Base-by-base conservation (phyloP, 768 basidiomycete species). In the Pisolithus tinctorius region DNA sequence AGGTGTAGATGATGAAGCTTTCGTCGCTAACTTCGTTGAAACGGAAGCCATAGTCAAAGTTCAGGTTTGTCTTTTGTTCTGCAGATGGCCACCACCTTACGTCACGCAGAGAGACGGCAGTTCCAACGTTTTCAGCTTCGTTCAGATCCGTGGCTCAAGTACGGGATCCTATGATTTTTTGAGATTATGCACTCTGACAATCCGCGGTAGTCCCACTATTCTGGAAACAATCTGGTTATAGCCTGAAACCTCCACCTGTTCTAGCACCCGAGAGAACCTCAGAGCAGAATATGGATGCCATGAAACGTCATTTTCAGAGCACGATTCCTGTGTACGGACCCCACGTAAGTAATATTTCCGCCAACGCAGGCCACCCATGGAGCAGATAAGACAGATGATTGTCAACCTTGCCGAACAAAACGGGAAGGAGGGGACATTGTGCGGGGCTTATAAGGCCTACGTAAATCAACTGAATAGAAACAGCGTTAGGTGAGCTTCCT, bases 21-120 rank as follows among this genome's bases (percentile, higher is more conserved):
- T 90, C 63, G 94, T 93, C 4, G 94, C 93, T 1, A 98, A 98
- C 68, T 93, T 97, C 62, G 93, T 97, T 2, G 92, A 97, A 68
- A 93, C 92, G 0, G 94, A 97, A 70, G 86, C 89, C 2, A 83
- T 95, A 48, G 81, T 90, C 74, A 76, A 83, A 40, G 80, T 94
- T 10, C 80, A 87, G 75, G 93, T 91, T 53, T 37, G 77, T 59
- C 45, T 10, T 13, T 17, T 4, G 14, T 25, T 16, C 55, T 20
- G 13, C 13, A 17, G 3, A 30, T 17, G 44, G 25, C 47, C 34
- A 36, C 27, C 4, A 4, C 27, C 42, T 53, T n/a, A 51, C 45
- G 25, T 45, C 53, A 45, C 45, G 16, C 55, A 93, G 89, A 80
- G 90, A 2, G 86, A 92, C 60, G 82, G 77, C 14, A 78, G 75